Base-by-base conservation (phyloP, 2,329 filamentous ascomycete species). In the Aspergillus versicolor region DNA sequence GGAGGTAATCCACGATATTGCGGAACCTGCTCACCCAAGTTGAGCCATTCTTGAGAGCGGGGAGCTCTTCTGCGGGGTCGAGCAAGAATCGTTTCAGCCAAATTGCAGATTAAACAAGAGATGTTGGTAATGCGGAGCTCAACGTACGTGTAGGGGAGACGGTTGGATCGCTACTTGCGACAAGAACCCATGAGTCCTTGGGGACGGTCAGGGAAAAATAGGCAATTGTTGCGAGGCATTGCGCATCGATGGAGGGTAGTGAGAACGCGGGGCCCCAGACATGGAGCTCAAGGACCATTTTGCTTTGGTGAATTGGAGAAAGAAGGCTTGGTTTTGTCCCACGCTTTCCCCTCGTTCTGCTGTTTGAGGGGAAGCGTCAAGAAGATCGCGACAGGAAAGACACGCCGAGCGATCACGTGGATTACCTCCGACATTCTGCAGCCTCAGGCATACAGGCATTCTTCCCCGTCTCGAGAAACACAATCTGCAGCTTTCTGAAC, bases 231-330 rank as follows among this genome's bases (percentile, higher is more conserved):
- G 92, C 92, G 59, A 96, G 84, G 71, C 92, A 97, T 79, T 96
- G 90, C 45, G 93, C 82, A 69, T 97, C 92, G 67, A 97, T 89
- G 43, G 94, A 97, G 13, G 93, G 88, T 44, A 97, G 84, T 41
- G 87, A 87, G 73, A 96, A 96, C 41, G 90, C 92, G 54, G 91
- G 88, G 49, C 92, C 92, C 88, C 92, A 96, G 69, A 96, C 84
- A 76, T 96, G 89, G 59, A 99, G 84, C 76, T 93, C 85, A 48
- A 91, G 77, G 61, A 85, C 79, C 79, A 83, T 84, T 55, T 57
- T 69, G 60, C 58, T 41, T 32, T 22, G 11, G 44, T n/a, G 11
- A 32, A 9, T 27, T 43, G 9, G 41, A 38, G 41, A 27, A 44
- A 34, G 27, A 50, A 45, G 24, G 30, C n/a, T 46, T 59, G 47